phyloP scores from a whole-genome alignment of 2,329 filamentous ascomycete species.

The Colletotrichum somersetense region DNA sequence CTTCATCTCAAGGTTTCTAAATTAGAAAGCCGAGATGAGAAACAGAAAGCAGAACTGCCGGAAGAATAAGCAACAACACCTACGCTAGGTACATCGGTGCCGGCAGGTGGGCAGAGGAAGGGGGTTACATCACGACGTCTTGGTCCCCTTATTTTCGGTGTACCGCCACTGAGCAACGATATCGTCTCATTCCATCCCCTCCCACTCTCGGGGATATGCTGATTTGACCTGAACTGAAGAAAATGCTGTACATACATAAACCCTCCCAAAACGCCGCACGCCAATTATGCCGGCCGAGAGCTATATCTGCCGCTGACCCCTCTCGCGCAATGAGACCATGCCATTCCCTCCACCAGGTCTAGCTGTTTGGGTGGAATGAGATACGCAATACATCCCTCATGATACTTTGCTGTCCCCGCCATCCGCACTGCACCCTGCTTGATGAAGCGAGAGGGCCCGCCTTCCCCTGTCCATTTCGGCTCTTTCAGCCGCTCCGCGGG shows the following conservation, averaged over 20 bases:
- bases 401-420: background rate
- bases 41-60: background rate
- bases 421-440: background rate
- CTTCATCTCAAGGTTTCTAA: slow-evolving; percentile 13
- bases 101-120: background rate
- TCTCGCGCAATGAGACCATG: slow-evolving; percentile 4
- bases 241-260: background rate
- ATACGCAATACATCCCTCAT: slow-evolving; percentile 10
- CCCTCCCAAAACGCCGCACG: slow-evolving; percentile 30
- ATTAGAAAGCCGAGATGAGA: background rate
- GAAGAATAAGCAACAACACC: too few species aligned
- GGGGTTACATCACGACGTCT: background rate
- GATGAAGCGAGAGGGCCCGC: background rate
- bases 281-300: slow-evolving; percentile 26
- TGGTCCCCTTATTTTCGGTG: background rate
- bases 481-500: slow-evolving; percentile 36
- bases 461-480: background rate
- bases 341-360: slow-evolving; percentile 2
- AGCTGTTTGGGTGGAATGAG: slow-evolving; percentile 8
- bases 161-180: background rate
- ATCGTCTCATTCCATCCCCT: slow-evolving; percentile 9
- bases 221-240: slow-evolving; percentile 3
- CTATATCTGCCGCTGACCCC: slow-evolving; percentile 14
- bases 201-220: slow-evolving; percentile 1
- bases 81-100: background rate